Conservation (phyloP, 169 alveolate genomes). For the Cytauxzoon felis region DNA sequence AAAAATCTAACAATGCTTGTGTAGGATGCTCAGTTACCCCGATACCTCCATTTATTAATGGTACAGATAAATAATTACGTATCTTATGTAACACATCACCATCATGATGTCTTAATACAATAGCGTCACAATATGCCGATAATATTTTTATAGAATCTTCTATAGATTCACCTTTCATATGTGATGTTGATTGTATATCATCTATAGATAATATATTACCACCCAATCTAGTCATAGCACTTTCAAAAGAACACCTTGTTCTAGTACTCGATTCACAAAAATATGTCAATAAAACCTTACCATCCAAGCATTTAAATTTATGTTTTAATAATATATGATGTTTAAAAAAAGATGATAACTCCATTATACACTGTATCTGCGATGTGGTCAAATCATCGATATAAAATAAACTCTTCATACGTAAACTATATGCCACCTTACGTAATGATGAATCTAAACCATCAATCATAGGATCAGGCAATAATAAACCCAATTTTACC, state of each 20-base stretch:
- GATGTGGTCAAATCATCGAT: conserved; percentile 47
- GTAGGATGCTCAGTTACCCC: conserved; percentile 85
- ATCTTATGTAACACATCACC: conserved; percentile 33
- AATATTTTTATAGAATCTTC: conserved; percentile 73
- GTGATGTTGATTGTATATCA: conserved; percentile 63
- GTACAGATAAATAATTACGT: conserved; percentile 44
- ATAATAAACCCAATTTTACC: conserved; percentile 22
- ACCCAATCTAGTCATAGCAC: conserved; percentile 77
- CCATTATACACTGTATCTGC: conserved; percentile 46
- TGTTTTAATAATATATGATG: conserved; percentile 20
- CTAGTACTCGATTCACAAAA: conserved; percentile 81
- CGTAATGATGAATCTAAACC: conserved; percentile 25
- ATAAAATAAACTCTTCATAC: neutral
- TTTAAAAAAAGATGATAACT: conserved; percentile 42
- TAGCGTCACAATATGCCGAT: conserved; percentile 71
- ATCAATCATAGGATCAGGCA: conserved; percentile 20
- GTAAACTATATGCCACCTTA: conserved; percentile 38
- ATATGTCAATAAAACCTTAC: conserved; percentile 46
- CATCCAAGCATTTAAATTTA: conserved; percentile 18
- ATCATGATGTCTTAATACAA: conserved; percentile 69
- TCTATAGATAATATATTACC: conserved; percentile 67
- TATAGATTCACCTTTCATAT: conserved; percentile 77
- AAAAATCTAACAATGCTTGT: conserved; percentile 78
- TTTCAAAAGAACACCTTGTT: conserved; percentile 83
- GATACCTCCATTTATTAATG: conserved; percentile 80